A percentile compares a stretch with the other conserved stretches of the same genome.
Evolutionary conservation across 768 basidiomycete species (phyloP).

Genomic region (Tricholoma bakamatsutake): DNA sequence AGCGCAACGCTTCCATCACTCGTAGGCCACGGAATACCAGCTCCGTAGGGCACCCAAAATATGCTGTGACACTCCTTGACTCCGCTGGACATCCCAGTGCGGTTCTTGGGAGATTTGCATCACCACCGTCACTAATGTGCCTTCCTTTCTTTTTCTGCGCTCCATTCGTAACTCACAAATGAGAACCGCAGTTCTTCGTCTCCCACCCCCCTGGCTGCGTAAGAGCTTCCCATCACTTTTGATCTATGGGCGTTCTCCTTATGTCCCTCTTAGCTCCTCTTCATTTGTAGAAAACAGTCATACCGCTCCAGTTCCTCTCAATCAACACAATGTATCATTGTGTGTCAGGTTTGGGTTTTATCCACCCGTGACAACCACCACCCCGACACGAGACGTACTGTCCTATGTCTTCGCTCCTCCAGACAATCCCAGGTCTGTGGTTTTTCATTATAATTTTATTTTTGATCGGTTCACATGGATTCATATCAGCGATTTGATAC

Average conservation of each 20-base stretch:
- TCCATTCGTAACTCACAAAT: conserved; percentile 13
- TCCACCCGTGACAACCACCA: conserved; percentile 48
- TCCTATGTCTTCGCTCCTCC: conserved; percentile 74
- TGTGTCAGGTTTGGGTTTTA: conserved; percentile 45
- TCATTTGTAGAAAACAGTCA: conserved; percentile 24
- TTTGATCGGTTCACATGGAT: conserved; percentile 10
- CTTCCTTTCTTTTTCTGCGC: conserved; percentile 9
- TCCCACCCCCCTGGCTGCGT: conserved; percentile 34
- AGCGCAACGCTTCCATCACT: conserved; percentile 49
- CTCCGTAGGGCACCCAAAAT: conserved; percentile 40
- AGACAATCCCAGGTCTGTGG: conserved; percentile 38
- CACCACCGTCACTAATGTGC: conserved; percentile 21
- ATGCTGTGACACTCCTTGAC: conserved; percentile 23
- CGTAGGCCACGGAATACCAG: conserved; percentile 65
- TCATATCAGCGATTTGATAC: conserved; percentile 31
- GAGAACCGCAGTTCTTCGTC: conserved; percentile 25
- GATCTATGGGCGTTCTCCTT: conserved; percentile 12
- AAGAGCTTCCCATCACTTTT: conserved; percentile 16
- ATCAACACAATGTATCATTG: conserved; percentile 29
- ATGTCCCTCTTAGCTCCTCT: conserved; percentile 21
- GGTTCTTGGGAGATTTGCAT: conserved; percentile 18
- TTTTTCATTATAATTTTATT: conserved; percentile 8
- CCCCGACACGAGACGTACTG: conserved; percentile 62
- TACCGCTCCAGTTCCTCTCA: conserved; percentile 13
- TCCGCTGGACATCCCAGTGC: conserved; percentile 19